Evolutionary conservation across 768 basidiomycete species (phyloP), one percentile per base, ranked within the genome.

Genomic region (Pulveroboletus sp.): DNA sequence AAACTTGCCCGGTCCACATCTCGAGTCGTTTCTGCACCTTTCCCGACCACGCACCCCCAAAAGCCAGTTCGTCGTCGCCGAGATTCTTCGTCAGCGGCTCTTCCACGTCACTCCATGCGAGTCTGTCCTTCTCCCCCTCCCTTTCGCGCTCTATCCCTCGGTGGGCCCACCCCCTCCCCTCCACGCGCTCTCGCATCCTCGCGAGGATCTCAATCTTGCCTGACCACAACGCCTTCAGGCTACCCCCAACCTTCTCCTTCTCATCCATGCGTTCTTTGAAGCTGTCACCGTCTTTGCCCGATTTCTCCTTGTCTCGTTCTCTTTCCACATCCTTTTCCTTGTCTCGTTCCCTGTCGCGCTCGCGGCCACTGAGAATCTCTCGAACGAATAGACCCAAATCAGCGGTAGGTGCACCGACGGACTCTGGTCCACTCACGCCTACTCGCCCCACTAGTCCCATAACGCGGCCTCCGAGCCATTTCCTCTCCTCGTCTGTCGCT

Each of bases 331-430:
- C 59, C 55, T 72, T 66, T 13, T 69, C 75, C 39, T 70, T 54
- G 66, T 71, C 62, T 63, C 71, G 52, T 36, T 59, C 52, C 54
- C 55, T 51, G 42, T 57, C 62, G 10, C 58, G 62, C 20, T 67
- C 64, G 16, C 65, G 62, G 23, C 62, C 65, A 20, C 61, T 63
- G 34, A 74, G 52, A 8, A 82, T 62, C 31, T 72, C 65, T 42
- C 66, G 69, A 37, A 82, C 75, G 55, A 89, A 77, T 11, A 60
- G 62, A 6, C 67, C 72, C 35, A 90, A 59, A 56, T 88, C 82
- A 9, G 72, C 59, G 9, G 77, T 80, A 27, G 75, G 69, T 12
- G 72, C 72, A 31, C 74, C 55, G n/a, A 81, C 63, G 41, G 69
- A 65, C 5, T 69, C 74, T 2, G 75, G 71, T 6, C 76, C 59